phyloP scores from a whole-genome alignment of 169 alveolate species.

The Cryptosporidium bovis region DNA sequence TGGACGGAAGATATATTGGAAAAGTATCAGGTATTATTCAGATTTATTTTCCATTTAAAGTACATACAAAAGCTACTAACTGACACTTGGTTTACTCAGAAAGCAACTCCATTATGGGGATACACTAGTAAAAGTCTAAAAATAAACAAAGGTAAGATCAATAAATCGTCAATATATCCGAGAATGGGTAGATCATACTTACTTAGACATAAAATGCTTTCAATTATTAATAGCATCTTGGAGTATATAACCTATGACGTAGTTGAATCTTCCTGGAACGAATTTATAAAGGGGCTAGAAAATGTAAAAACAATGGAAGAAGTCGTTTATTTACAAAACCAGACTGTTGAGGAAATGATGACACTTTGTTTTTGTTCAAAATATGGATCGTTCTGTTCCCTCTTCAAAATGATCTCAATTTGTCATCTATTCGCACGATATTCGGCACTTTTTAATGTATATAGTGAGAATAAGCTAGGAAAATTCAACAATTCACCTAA shows the following conservation, averaged over 20 bases:
- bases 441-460: slow-evolving; percentile 23
- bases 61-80: slow-evolving; percentile 20
- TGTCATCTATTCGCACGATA: slow-evolving; percentile 41
- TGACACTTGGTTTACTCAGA: slow-evolving; percentile 27
- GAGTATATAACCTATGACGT: slow-evolving; percentile 37
- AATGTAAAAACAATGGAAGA: slow-evolving; percentile 29
- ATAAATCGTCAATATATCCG: not conserved
- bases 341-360: slow-evolving; percentile 17
- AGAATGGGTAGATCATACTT: slow-evolving; percentile 1
- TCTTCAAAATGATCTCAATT: slow-evolving; percentile 37
- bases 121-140: not conserved
- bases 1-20: slow-evolving; percentile 29
- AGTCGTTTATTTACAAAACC: slow-evolving; percentile 9
- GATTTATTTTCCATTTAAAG: slow-evolving; percentile 45
- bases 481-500: not conserved
- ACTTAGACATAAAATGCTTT: slow-evolving; percentile 57
- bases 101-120: slow-evolving; percentile 35
- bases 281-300: not conserved
- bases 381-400: slow-evolving; percentile 1
- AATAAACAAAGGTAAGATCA: not conserved
- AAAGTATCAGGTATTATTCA: slow-evolving; percentile 31
- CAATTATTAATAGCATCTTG: slow-evolving; percentile 23
- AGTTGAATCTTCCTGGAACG: slow-evolving; percentile 20
- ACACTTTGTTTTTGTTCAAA: slow-evolving; percentile 41
- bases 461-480: not conserved